Conservation (phyloP, 192 early-diverging fungal genomes). For the Podila epicladia region DNA sequence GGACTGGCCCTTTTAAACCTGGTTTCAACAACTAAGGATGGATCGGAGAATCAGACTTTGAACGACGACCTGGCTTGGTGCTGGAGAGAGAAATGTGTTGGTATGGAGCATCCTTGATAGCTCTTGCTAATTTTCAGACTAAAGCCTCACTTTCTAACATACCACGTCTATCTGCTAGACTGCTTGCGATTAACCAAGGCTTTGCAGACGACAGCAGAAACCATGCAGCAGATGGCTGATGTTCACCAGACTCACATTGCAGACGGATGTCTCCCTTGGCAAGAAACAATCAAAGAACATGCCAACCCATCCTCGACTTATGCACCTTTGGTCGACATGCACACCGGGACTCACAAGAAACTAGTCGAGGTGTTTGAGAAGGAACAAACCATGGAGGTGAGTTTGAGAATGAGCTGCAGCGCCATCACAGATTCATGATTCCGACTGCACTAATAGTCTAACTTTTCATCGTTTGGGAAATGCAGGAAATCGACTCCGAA, state of each 20-base stretch:
- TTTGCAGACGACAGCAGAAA: slow-evolving; percentile 50
- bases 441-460: slow-evolving; percentile 1
- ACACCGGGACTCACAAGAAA: slow-evolving; percentile 52
- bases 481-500: slow-evolving; percentile 48
- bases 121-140: background rate
- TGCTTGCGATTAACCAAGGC: slow-evolving; percentile 56
- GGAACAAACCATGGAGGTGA: slow-evolving; percentile 37
- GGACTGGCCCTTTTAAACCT: slow-evolving; percentile 45
- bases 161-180: slow-evolving; percentile 17
- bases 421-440: background rate
- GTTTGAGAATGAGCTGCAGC: background rate
- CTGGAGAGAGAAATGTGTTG: slow-evolving; percentile 54
- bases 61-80: slow-evolving; percentile 57
- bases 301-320: slow-evolving; percentile 35
- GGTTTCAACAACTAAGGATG: slow-evolving; percentile 49
- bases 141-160: too few species aligned
- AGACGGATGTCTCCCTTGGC: slow-evolving; percentile 42
- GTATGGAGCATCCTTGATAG: slow-evolving; percentile 6
- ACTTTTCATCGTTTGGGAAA: background rate
- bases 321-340: slow-evolving; percentile 52
- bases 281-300: slow-evolving; percentile 52
- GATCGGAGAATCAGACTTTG: slow-evolving; percentile 31
- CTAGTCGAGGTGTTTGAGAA: slow-evolving; percentile 51
- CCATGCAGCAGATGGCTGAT: slow-evolving; percentile 51
- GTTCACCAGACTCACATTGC: slow-evolving; percentile 45